Evolutionary conservation across 1,284 basidiomycete genomes (phyloP).

Genomic region (Ustanciosporium gigantosporum): DNA sequence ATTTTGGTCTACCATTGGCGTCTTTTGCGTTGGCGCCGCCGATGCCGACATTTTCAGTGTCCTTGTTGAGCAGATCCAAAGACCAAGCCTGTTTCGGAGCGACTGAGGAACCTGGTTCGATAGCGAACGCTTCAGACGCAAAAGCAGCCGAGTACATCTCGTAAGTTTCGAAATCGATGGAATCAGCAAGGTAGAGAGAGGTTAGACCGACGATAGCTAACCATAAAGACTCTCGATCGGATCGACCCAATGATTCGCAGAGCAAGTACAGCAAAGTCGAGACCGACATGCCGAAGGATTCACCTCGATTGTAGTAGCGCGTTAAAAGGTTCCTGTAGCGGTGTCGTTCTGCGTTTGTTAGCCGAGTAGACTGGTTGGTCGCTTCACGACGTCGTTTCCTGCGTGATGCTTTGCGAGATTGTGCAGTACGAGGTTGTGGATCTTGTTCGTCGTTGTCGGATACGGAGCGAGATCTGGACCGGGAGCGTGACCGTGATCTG

Average conservation of each 20-base stretch:
- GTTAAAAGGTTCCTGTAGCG: slow-evolving; percentile 48
- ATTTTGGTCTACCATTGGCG: neutral
- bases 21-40: neutral
- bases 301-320: slow-evolving; percentile 79
- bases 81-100: slow-evolving; percentile 16
- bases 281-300: slow-evolving; percentile 85
- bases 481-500: slow-evolving; percentile 8
- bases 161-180: slow-evolving; percentile 84
- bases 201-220: slow-evolving; percentile 91
- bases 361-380: slow-evolving; percentile 1
- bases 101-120: slow-evolving; percentile 15
- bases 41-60: neutral
- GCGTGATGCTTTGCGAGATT: neutral
- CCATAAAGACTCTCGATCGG: slow-evolving; percentile 91
- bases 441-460: neutral
- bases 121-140: slow-evolving; percentile 49
- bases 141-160: slow-evolving; percentile 64
- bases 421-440: neutral
- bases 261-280: slow-evolving; percentile 87
- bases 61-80: slow-evolving; percentile 11
- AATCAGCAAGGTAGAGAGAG: slow-evolving; percentile 83
- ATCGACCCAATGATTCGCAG: slow-evolving; percentile 82
- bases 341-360: slow-evolving; percentile 34
- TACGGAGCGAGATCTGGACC: neutral
- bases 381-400: slow-evolving; percentile 5